A percentile compares a stretch with the other conserved stretches of the same genome.
These are phyloP conservation scores for Saccharomyces eubayanus DNA, from an alignment of 805 yeast species.

Conservation along the genomic window DNA sequence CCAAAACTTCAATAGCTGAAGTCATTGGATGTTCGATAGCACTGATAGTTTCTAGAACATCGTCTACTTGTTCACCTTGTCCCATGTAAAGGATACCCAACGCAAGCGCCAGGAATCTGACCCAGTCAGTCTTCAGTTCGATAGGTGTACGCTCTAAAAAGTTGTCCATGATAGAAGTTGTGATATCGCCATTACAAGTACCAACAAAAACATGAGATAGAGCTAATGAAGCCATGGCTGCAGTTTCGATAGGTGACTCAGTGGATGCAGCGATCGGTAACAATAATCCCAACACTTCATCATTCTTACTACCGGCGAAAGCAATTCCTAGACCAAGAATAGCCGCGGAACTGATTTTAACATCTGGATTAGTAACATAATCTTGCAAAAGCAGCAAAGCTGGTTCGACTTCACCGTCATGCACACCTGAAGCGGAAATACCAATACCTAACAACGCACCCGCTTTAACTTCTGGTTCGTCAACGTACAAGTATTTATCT, in stretches of 20 bases:
- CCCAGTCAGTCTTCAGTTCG: slow-evolving; percentile 79
- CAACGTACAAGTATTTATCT: slow-evolving; percentile 80
- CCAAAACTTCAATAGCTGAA: slow-evolving; percentile 78
- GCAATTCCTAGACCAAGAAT: slow-evolving; percentile 89
- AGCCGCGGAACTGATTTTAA: slow-evolving; percentile 66
- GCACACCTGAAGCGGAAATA: slow-evolving; percentile 82
- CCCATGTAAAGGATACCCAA: slow-evolving; percentile 88
- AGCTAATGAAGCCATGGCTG: slow-evolving; percentile 82
- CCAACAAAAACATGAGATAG: slow-evolving; percentile 94
- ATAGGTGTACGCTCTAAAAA: slow-evolving; percentile 73
- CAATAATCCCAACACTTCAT: slow-evolving; percentile 67
- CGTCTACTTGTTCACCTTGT: slow-evolving; percentile 87
- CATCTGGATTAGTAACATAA: slow-evolving; percentile 57
- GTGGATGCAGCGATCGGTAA: slow-evolving; percentile 78
- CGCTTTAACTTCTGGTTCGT: slow-evolving; percentile 82
- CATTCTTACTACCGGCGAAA: slow-evolving; percentile 88
- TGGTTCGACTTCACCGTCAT: slow-evolving; percentile 85
- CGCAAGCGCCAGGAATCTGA: slow-evolving; percentile 84
- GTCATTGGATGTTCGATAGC: slow-evolving; percentile 95
- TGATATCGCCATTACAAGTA: slow-evolving; percentile 87
- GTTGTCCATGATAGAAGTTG: slow-evolving; percentile 85
- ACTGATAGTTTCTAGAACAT: slow-evolving; percentile 84
- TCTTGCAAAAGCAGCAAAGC: slow-evolving; percentile 82
- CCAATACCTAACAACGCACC: slow-evolving; percentile 97
- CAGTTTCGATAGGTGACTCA: slow-evolving; percentile 63